Evolutionary conservation across 2,329 filamentous ascomycete species (phyloP), one percentile per base, ranked within the genome.

Genomic region (Colletotrichum nymphaeae): DNA sequence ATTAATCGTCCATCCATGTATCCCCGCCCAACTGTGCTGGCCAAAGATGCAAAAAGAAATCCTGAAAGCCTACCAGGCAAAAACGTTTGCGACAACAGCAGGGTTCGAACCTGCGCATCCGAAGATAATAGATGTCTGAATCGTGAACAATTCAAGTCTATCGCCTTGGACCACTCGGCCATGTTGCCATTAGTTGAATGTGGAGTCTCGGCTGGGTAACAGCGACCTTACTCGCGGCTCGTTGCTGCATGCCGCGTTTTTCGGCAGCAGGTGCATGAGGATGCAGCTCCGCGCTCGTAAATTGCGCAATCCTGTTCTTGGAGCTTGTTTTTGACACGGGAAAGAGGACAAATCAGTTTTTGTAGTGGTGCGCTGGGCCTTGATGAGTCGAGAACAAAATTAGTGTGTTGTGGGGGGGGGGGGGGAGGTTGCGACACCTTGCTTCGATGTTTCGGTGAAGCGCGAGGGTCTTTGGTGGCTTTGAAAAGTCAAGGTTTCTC

Each of bases 261-360:
- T 8, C 16, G 16, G 42, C 19, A 11, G 8, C 4, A 49, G 42
- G 16, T 49, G 42, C 42, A 49, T 49, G 19, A 22, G 19, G 8
- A 1, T 49, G 42, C 42, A 22, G 42, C 42, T 22, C 42, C 42
- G 3, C 16, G 37, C 37, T 42, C 2, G 16, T 8, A 1, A 42
- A 5, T 19, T 14, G 16, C 14, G 16, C 0, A 5, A 19, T 19
- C 3, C 5, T 19, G 5, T 19, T 42, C 16, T 19, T 2, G 19
- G 16, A 16, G 6, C 37, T 19, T 6, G 2, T 0, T 3, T 42
- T 8, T 42, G 0, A 19, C 14, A 8, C 3, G 6, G 1, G 14
- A 42, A 42, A 19, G 7, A 32, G 30, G 2, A 9, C 4, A 4
- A 32, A 32, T 32, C 9, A 3, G 30, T 3, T 32, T 1, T 32